Conservation (phyloP, 257 asterid species). For the Penstemon newberryi region DNA sequence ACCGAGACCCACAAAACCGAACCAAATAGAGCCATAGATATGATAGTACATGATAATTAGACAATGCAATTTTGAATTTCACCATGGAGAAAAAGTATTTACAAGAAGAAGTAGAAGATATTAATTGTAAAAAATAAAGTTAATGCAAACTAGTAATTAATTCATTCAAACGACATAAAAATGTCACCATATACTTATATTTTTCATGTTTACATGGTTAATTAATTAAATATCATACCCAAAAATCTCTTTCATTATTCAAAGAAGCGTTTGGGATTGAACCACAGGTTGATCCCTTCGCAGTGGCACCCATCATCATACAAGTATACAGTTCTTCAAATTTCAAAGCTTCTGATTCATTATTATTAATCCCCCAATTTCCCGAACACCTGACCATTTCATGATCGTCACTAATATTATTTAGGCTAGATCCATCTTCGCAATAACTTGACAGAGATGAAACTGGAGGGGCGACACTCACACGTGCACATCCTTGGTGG, state of each 20-base stretch:
- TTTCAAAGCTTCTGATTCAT: conserved; percentile 16
- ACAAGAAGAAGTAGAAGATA: too few species aligned
- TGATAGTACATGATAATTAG: too few species aligned
- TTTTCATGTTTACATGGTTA: too few species aligned
- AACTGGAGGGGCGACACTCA: conserved; percentile 20
- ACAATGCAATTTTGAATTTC: too few species aligned
- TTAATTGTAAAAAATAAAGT: too few species aligned
- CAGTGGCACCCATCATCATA: conserved; percentile 40
- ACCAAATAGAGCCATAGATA: too few species aligned
- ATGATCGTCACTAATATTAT: conserved; percentile 34
- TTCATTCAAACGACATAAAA: too few species aligned
- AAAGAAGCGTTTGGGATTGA: conserved; percentile 22
- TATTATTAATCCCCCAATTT: conserved; percentile 40
- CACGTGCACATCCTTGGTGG: too few species aligned
- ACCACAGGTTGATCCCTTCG: conserved; percentile 28
- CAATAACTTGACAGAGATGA: conserved; percentile 62
- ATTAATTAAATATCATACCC: conserved; percentile 25
- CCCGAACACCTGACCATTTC: conserved; percentile 45
- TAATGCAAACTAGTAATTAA: too few species aligned
- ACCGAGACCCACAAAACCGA: too few species aligned
- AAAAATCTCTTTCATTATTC: conserved; percentile 37
- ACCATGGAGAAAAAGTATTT: too few species aligned
- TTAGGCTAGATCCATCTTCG: conserved; percentile 57
- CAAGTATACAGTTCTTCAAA: conserved; percentile 74
- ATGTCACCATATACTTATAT: too few species aligned